Conservation (phyloP, 2,329 filamentous ascomycete species). For the Neurospora crassa region DNA sequence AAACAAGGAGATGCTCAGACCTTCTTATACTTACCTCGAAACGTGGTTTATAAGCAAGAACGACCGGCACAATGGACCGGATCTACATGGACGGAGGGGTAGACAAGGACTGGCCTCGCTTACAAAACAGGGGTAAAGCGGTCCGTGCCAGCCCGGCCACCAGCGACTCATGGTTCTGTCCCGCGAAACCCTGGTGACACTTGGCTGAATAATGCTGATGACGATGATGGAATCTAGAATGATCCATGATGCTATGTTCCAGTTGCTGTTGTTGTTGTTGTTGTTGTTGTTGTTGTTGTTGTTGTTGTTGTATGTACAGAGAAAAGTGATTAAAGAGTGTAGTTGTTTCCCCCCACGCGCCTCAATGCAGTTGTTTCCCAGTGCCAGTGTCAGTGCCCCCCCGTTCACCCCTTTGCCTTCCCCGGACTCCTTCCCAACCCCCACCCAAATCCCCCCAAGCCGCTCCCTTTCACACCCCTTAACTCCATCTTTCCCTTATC, state of each 20-base stretch:
- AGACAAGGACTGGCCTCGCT: too few relatives aligned
- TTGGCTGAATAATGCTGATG: not conserved
- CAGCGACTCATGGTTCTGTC: not conserved
- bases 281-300: not conserved
- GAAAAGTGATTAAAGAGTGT: not conserved
- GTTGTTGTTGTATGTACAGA: not conserved
- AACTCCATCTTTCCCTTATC: not conserved
- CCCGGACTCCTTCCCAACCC: not conserved
- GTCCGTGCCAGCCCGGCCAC: too few relatives aligned
- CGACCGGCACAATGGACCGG: not conserved
- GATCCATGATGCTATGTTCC: not conserved
- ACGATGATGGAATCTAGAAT: not conserved
- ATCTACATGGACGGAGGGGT: not conserved
- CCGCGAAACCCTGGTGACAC: not conserved
- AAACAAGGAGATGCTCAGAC: not conserved
- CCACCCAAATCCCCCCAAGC: not conserved
- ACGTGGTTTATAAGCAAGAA: not conserved
- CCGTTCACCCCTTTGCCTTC: not conserved
- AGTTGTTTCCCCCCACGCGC: not conserved
- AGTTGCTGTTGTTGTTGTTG: not conserved
- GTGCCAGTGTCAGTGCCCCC: not conserved
- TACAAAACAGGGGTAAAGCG: too few relatives aligned
- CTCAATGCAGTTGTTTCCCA: not conserved
- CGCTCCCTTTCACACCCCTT: not conserved
- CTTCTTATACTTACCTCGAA: not conserved